Conservation (phyloP, 176 grass and related monocot species). For the Oryza punctata region DNA sequence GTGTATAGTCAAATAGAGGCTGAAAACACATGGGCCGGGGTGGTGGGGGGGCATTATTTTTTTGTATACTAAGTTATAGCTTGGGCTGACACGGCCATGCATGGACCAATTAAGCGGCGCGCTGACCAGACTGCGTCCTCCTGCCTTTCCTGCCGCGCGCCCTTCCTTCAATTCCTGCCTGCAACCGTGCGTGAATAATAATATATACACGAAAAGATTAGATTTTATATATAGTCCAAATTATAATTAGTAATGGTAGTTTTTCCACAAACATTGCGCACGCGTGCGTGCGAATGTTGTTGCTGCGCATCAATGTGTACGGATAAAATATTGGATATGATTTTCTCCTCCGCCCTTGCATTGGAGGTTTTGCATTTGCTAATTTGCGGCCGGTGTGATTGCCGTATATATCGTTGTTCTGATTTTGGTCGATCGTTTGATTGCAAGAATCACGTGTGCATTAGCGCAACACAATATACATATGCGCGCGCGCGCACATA, state of each 20-base stretch:
- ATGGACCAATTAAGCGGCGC: neutral
- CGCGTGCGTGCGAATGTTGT: too few relatives aligned
- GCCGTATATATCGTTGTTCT: too few relatives aligned
- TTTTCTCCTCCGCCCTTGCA: too few relatives aligned
- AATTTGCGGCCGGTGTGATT: neutral
- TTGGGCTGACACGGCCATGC: neutral
- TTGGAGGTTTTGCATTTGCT: neutral
- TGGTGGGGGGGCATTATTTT: neutral
- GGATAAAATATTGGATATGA: too few relatives aligned
- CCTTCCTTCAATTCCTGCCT: neutral
- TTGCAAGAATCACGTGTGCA: neutral
- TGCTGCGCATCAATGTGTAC: too few relatives aligned
- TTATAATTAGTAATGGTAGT: neutral
- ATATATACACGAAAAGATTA: too few relatives aligned
- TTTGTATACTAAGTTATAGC: neutral
- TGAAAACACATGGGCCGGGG: neutral
- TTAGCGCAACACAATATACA: neutral
- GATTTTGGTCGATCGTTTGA: neutral
- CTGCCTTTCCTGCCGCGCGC: too few relatives aligned
- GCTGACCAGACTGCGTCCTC: neutral
- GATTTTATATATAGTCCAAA: neutral
- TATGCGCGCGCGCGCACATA: too few relatives aligned
- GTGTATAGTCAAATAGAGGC: neutral
- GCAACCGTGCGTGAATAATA: neutral
- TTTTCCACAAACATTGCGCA: too few relatives aligned